These are phyloP conservation scores for Chaetothyriales sp. DNA, from an alignment of 2,329 filamentous ascomycete species.

Conservation along the genomic window DNA sequence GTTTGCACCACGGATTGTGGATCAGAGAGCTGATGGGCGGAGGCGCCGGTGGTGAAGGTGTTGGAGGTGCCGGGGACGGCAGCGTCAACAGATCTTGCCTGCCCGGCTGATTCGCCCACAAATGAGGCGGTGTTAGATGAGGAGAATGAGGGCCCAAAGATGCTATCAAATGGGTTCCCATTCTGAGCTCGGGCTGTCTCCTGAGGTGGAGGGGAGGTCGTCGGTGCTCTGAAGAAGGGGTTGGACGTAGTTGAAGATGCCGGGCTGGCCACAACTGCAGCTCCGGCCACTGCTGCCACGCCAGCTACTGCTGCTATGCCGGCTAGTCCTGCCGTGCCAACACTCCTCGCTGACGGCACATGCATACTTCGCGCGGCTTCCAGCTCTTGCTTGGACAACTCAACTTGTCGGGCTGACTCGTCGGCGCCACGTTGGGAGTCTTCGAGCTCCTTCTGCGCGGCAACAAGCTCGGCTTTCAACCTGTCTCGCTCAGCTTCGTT, in stretches of 20 bases:
- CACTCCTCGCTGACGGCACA: slow-evolving; percentile 8
- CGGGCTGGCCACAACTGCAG: slow-evolving; percentile 50
- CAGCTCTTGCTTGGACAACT: slow-evolving; percentile 27
- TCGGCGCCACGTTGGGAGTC: slow-evolving; percentile 39
- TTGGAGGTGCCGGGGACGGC: slow-evolving; percentile 17
- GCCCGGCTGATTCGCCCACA: slow-evolving; percentile 33
- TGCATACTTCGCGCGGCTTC: slow-evolving; percentile 12
- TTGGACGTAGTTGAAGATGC: slow-evolving; percentile 54
- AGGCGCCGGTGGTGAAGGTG: slow-evolving; percentile 20
- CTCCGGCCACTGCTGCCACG: neutral
- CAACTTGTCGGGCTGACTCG: slow-evolving; percentile 20
- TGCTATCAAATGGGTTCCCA: slow-evolving; percentile 61
- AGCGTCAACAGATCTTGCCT: neutral
- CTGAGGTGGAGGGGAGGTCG: slow-evolving; percentile 26
- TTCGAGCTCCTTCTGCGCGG: slow-evolving; percentile 49
- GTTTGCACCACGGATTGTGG: slow-evolving; percentile 63
- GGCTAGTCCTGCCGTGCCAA: slow-evolving; percentile 14
- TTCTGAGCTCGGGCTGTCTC: slow-evolving; percentile 4
- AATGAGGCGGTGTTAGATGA: slow-evolving; percentile 41
- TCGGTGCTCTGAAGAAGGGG: slow-evolving; percentile 68
- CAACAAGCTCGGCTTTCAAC: slow-evolving; percentile 60
- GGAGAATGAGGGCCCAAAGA: slow-evolving; percentile 59
- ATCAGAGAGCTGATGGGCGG: slow-evolving; percentile 33
- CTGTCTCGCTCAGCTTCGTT: slow-evolving; percentile 80
- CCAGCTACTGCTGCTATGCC: slow-evolving; percentile 28